Percentiles rank a stretch among this genome's conserved stretches.
These are phyloP conservation scores for Boletus huronensis DNA, from an alignment of 768 basidiomycete species.

Conservation along the genomic window DNA sequence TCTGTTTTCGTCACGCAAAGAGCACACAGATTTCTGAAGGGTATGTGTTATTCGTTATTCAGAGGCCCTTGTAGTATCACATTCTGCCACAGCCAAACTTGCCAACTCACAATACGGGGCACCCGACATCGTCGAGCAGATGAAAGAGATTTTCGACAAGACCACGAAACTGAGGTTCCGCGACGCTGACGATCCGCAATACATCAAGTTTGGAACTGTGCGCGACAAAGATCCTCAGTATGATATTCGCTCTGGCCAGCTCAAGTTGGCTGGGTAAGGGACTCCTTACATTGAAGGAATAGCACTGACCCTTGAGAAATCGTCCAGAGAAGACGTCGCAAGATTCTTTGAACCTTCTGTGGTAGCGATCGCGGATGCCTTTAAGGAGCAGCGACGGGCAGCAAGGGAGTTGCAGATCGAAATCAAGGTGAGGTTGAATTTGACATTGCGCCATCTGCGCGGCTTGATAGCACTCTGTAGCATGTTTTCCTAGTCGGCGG, in stretches of 20 bases:
- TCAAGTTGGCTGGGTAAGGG: constrained; percentile 37
- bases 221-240: constrained; percentile 33
- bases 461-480: constrained; percentile 7
- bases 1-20: constrained; percentile 35
- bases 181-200: constrained; percentile 31
- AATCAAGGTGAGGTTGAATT: constrained; percentile 17
- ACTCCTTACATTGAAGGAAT: not conserved
- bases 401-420: constrained; percentile 21
- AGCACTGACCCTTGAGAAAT: not conserved
- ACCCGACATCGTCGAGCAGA: constrained; percentile 29
- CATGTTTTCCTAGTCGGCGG: constrained; percentile 50
- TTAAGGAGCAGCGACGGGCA: constrained; percentile 27
- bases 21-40: constrained; percentile 25
- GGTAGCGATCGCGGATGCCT: constrained; percentile 32
- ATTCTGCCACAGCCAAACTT: constrained; percentile 24
- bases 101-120: constrained; percentile 27
- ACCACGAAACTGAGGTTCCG: constrained; percentile 40
- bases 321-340: constrained; percentile 33
- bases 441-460: not conserved
- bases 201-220: constrained; percentile 37
- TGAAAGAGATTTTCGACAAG: constrained; percentile 35
- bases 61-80: not conserved
- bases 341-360: constrained; percentile 44
- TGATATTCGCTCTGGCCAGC: constrained; percentile 36
- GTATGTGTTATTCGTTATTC: constrained; percentile 13